Evolutionary conservation across 164 flowering plant species (phyloP), one percentile per base, ranked within the genome.

Genomic region (Aristolochia contorta): DNA sequence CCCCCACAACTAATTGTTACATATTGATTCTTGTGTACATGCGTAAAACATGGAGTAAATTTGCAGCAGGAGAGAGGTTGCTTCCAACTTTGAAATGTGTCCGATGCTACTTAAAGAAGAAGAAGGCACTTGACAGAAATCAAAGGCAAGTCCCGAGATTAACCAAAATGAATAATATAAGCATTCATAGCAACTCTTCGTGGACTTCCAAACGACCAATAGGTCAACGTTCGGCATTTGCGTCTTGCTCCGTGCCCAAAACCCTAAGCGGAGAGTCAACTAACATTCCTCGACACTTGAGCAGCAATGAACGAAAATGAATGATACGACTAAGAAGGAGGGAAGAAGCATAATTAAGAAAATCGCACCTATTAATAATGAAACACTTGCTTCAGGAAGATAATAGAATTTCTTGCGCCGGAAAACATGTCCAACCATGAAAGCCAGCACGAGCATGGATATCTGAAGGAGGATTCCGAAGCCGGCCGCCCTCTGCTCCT

Each of bases 321-420:
- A 54, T n/a, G 7, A 15, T 43, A 24, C 27, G 16, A 37, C 2
- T 13, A 22, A 16, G 32, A 55, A 24, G 19, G 16, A 10, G 20
- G 1, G 47, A 54, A 15, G 16, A 23, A 60, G 51, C 47, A 43
- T 12, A 57, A 54, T 13, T 16, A 1, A 27, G 60, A 47, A 23
- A 32, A 62, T 24, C 21, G 19, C 49, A 93, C 99, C 99, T n/a
- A 94, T 94, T 59, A 94, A 72, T 47, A 94, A 89, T 30, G 99
- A 91, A 67, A 95, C 99, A 67, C 97, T 90, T 58, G 99, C 99
- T 79, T 94, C 99, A 12, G 99, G 99, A 20, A 94, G 79, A 66
- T 86, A 88, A 61, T 86, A 87, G 75, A 94, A 75, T 48, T 83
- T 84, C 65, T 84, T 92, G 25, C 99, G 95, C 54, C 99, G 82